These are phyloP conservation scores for Vinca minor DNA, from an alignment of 257 asterid genomes.

Conservation along the genomic window DNA sequence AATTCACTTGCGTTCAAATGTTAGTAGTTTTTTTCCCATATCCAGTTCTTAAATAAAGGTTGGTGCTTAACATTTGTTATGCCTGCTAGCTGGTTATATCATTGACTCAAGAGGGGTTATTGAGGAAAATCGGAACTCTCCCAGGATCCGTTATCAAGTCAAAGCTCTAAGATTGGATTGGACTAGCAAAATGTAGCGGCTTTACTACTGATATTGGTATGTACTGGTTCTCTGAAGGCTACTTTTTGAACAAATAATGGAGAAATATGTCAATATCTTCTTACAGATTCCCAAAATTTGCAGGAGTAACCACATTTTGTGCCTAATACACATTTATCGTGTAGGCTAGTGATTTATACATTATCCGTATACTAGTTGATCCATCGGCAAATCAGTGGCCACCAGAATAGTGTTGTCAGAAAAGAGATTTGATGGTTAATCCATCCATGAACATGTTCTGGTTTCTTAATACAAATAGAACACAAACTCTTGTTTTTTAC, in stretches of 20 bases:
- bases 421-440: neutral
- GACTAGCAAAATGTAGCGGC: neutral
- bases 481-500: neutral
- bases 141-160: conserved; percentile 32
- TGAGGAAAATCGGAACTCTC: conserved; percentile 37
- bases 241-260: neutral
- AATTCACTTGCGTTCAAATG: conserved; percentile 2
- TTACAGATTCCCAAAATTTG: neutral
- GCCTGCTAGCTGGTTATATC: conserved; percentile 61
- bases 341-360: neutral
- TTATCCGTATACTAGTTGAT: neutral
- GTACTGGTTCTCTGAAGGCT: neutral
- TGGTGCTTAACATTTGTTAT: neutral
- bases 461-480: neutral
- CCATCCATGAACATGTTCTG: neutral
- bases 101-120: conserved; percentile 78
- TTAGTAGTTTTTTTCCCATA: neutral
- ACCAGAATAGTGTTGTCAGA: neutral
- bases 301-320: no score
- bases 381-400: neutral
- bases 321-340: no score
- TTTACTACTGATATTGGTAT: neutral
- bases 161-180: conserved; percentile 37
- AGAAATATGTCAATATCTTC: neutral
- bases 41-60: neutral